Evolutionary conservation across 176 grass and related monocot species (phyloP).

Genomic region (Neostapfia colusana): DNA sequence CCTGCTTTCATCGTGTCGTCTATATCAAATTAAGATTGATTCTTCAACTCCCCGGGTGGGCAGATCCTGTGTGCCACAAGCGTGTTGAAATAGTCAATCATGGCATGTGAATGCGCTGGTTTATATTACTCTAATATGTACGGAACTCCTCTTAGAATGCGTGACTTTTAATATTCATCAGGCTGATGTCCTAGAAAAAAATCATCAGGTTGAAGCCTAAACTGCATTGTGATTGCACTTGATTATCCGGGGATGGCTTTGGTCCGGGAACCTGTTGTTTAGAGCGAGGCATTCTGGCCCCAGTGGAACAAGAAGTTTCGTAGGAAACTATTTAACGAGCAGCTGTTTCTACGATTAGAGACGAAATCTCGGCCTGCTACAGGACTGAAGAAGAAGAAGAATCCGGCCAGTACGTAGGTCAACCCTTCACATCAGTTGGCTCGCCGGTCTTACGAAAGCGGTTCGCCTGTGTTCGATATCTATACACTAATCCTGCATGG

Average conservation of each 20-base stretch:
- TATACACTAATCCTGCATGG: too few species aligned
- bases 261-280: neutral
- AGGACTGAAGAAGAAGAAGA: neutral
- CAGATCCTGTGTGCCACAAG: neutral
- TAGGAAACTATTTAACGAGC: neutral
- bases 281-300: neutral
- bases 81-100: neutral
- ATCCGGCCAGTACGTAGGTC: constrained; percentile 33
- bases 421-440: constrained; percentile 25
- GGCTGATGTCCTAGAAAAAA: too few species aligned
- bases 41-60: too few species aligned
- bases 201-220: too few species aligned
- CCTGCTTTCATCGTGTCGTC: too few species aligned
- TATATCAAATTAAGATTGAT: too few species aligned
- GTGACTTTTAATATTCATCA: too few species aligned
- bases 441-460: neutral
- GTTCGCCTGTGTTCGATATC: neutral
- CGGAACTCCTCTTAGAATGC: neutral
- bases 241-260: too few species aligned
- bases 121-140: neutral
- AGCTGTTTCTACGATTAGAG: neutral
- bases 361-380: neutral
- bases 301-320: neutral
- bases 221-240: too few species aligned
- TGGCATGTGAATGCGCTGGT: neutral